Percentiles rank a stretch among this genome's conserved stretches.
Evolutionary conservation across 352 stramenopile species (phyloP).

Genomic region (Chrysophaeum taylorii): DNA sequence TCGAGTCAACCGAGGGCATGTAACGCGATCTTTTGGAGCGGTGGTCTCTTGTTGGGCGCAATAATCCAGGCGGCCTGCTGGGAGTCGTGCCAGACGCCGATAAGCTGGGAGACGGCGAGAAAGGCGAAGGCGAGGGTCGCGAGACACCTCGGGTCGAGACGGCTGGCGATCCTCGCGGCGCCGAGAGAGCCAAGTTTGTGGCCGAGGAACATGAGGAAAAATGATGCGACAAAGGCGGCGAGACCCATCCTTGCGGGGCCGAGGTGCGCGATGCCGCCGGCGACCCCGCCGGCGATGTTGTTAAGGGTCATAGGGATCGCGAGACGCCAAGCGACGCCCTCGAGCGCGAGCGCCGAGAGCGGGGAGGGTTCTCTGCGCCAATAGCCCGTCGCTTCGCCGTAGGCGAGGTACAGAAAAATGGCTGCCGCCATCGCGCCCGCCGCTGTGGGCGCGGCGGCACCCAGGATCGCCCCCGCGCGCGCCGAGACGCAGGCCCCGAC

Average conservation of each 20-base stretch:
- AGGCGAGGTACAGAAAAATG: neutral
- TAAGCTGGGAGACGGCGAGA: neutral
- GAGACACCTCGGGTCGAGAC: neutral
- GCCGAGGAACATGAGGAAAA: constrained; percentile 26
- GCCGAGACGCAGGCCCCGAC: constrained; percentile 23
- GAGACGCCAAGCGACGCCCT: constrained; percentile 13
- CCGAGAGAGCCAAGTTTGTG: constrained; percentile 11
- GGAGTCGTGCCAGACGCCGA: no score
- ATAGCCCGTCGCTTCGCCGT: neutral
- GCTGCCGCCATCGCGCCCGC: neutral
- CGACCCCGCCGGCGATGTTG: constrained; percentile 37
- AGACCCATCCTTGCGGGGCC: constrained; percentile 15
- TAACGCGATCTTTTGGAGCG: no score
- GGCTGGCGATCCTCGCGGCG: neutral
- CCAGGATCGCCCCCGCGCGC: constrained; percentile 11
- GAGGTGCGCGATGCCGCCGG: constrained; percentile 27
- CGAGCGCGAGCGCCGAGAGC: neutral
- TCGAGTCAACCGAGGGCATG: no score
- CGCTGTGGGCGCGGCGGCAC: neutral
- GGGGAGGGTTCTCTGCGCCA: neutral
- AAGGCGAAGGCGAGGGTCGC: neutral
- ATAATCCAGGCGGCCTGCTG: no score
- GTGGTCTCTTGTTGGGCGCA: no score
- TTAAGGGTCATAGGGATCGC: constrained; percentile 39
- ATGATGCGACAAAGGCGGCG: constrained; percentile 28